phyloP scores from a whole-genome alignment of 1,284 basidiomycete species.

The Athelia sp. region DNA sequence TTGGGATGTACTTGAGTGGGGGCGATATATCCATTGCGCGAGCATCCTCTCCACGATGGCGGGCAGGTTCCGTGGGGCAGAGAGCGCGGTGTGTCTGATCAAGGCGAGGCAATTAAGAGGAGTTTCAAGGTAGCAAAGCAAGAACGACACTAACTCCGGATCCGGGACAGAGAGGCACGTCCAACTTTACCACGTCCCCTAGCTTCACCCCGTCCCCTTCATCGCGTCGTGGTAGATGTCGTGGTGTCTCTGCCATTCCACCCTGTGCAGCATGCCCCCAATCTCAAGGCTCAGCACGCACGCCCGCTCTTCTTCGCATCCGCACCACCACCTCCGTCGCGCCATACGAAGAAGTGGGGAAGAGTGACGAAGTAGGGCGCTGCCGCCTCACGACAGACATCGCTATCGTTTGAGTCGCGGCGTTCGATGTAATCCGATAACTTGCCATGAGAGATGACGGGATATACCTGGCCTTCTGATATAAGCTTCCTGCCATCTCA shows the following conservation, averaged over 20 bases:
- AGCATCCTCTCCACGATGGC: conserved; percentile 75
- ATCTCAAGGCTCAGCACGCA: conserved; percentile 77
- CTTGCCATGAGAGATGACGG: conserved; percentile 72
- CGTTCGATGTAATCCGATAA: conserved; percentile 86
- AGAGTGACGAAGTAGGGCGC: conserved; percentile 50
- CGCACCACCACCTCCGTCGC: conserved; percentile 74
- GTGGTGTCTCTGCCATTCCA: conserved; percentile 58
- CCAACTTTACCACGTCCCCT: conserved; percentile 64
- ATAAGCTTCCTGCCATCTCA: no score
- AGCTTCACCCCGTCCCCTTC: no score
- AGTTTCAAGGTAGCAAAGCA: background rate
- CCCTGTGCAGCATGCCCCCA: conserved; percentile 47
- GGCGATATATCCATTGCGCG: conserved; percentile 74
- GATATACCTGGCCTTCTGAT: conserved; percentile 57
- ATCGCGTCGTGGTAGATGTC: conserved; percentile 77
- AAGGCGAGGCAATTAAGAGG: conserved; percentile 2
- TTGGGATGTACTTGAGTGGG: conserved; percentile 50
- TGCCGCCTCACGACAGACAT: conserved; percentile 66
- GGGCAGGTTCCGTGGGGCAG: conserved; percentile 72
- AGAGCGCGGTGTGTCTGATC: conserved; percentile 76
- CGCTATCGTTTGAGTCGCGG: conserved; percentile 79
- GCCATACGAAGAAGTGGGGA: conserved; percentile 33
- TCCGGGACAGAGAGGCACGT: conserved; percentile 83
- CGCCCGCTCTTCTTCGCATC: conserved; percentile 79
- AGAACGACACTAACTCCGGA: conserved; percentile 61